phyloP scores from a whole-genome alignment of 192 early-diverging fungal genomes.

The Chytriomyces sp. region DNA sequence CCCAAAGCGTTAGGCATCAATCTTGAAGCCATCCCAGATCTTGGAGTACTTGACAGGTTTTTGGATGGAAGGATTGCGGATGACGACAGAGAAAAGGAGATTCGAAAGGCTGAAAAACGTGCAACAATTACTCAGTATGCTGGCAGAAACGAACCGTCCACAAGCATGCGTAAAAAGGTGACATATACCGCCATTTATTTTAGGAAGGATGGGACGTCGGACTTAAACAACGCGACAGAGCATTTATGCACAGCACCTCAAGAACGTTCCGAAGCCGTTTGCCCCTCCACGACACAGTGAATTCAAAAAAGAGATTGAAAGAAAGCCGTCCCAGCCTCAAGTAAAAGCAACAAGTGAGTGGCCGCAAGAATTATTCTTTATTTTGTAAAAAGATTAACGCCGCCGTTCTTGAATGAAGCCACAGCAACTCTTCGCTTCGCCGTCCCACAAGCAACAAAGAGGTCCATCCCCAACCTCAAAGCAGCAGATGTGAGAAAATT shows the following conservation, averaged over 20 bases:
- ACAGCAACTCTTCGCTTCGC: no score
- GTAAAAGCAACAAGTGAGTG: background rate
- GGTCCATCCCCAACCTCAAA: no score
- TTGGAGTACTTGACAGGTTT: constrained; percentile 6
- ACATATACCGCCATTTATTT: background rate
- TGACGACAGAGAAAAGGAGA: constrained; percentile 24
- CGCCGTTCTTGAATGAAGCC: no score
- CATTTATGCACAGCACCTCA: background rate
- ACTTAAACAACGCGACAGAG: background rate
- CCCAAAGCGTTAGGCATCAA: background rate
- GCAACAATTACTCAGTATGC: background rate
- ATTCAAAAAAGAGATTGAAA: background rate
- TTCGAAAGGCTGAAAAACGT: background rate
- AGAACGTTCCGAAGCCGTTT: background rate
- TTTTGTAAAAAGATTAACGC: no score
- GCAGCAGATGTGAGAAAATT: background rate
- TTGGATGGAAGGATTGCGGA: constrained; percentile 23
- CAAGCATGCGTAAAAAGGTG: background rate
- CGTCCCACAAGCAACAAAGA: no score
- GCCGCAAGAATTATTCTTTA: no score
- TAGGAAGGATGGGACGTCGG: background rate
- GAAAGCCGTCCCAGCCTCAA: background rate
- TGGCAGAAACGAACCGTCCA: background rate
- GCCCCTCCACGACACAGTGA: background rate
- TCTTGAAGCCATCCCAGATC: background rate